These are phyloP conservation scores for Penicillium goetzii DNA, from an alignment of 495 filamentous ascomycete genomes.

Conservation along the genomic window DNA sequence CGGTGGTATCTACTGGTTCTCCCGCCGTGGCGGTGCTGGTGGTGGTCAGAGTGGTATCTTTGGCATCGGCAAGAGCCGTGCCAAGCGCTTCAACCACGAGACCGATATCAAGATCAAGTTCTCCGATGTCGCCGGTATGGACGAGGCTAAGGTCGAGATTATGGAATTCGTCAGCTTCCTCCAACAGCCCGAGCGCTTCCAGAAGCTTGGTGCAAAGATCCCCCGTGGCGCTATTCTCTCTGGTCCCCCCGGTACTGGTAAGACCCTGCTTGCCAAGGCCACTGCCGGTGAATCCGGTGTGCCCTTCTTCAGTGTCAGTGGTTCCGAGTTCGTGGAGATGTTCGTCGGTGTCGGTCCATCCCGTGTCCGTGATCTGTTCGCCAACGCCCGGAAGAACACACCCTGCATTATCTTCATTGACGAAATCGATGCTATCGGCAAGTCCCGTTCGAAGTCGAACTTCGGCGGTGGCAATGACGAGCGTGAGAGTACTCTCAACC, in stretches of 20 bases:
- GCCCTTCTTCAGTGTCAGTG: slow-evolving; percentile 97
- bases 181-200: slow-evolving; percentile 84
- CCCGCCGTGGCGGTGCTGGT: slow-evolving; percentile 63
- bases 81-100: slow-evolving; percentile 97
- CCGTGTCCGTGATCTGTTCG: slow-evolving; percentile 91
- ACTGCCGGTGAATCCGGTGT: slow-evolving; percentile 97
- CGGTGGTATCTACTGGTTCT: slow-evolving; percentile 72
- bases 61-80: slow-evolving; percentile 91
- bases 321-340: slow-evolving; percentile 99
- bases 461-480: slow-evolving; percentile 93
- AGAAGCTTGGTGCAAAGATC: slow-evolving; percentile 95
- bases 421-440: slow-evolving; percentile 97
- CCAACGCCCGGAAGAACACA: slow-evolving; percentile 90
- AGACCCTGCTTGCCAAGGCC: slow-evolving; percentile 94
- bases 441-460: slow-evolving; percentile 75
- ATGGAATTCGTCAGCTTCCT: slow-evolving; percentile 99
- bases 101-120: slow-evolving; percentile 95
- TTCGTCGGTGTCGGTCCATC: slow-evolving; percentile 98
- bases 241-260: slow-evolving; percentile 96
- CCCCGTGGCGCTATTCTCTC: slow-evolving; percentile 95
- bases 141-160: slow-evolving; percentile 96
- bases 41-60: slow-evolving; percentile 83
- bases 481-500: slow-evolving; percentile 93
- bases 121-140: slow-evolving; percentile 96
- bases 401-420: slow-evolving; percentile 99